These are phyloP conservation scores for Neonectria magnoliae DNA, from an alignment of 2,329 filamentous ascomycete species.

Conservation along the genomic window DNA sequence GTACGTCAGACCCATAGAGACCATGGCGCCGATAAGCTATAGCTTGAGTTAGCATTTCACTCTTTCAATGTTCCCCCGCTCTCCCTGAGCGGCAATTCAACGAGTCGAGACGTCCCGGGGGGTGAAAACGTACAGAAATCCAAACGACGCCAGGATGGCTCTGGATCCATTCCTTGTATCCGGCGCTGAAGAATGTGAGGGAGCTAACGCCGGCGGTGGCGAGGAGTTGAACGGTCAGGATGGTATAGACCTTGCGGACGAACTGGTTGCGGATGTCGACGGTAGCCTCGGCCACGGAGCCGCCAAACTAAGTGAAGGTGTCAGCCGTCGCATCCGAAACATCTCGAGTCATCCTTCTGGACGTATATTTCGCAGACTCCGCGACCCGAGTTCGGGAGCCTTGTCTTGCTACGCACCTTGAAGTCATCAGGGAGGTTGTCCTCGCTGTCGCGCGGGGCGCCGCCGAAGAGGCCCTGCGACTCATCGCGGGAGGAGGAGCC, in stretches of 20 bases:
- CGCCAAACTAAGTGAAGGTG: constrained; percentile 74
- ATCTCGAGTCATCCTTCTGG: neutral
- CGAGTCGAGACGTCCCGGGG: neutral
- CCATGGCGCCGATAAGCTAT: constrained; percentile 80
- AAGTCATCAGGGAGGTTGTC: constrained; percentile 98
- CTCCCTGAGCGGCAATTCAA: neutral
- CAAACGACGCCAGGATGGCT: constrained; percentile 85
- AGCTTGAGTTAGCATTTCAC: constrained; percentile 30
- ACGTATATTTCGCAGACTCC: neutral
- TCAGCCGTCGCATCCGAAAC: constrained; percentile 23
- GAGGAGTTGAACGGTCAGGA: constrained; percentile 93
- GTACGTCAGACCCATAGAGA: constrained; percentile 87
- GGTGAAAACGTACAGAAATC: constrained; percentile 68
- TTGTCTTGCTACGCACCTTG: constrained; percentile 70
- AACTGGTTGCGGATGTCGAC: constrained; percentile 98
- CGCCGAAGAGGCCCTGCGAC: constrained; percentile 70
- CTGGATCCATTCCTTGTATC: constrained; percentile 90
- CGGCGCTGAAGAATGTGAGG: constrained; percentile 83
- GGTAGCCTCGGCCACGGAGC: constrained; percentile 90
- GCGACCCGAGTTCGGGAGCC: neutral
- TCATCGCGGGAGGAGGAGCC: constrained; percentile 63
- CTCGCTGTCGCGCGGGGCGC: constrained; percentile 78
- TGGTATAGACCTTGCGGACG: constrained; percentile 96
- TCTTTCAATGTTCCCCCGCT: neutral
- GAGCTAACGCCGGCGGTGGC: constrained; percentile 83